Conservation (phyloP, 2,329 filamentous ascomycete genomes). For the Ophiostoma fasciatum region DNA sequence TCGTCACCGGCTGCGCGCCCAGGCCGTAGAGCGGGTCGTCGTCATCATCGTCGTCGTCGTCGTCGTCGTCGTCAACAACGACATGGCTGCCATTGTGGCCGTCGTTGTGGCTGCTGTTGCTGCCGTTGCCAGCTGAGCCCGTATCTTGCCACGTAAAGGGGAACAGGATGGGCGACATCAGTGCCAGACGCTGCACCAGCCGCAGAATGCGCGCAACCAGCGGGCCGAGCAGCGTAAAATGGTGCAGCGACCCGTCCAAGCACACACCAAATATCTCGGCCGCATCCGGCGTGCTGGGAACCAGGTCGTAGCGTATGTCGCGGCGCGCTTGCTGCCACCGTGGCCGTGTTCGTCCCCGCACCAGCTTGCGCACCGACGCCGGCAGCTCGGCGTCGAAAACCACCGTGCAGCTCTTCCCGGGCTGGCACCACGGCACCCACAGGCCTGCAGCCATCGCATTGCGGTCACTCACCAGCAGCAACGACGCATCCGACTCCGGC, state of each 20-base stretch:
- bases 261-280: constrained; percentile 48
- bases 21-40: constrained; percentile 16
- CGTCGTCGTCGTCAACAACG: constrained; percentile 13
- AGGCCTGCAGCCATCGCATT: constrained; percentile 32
- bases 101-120: no score
- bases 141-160: constrained; percentile 35
- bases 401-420: constrained; percentile 26
- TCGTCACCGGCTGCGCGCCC: no score
- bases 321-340: constrained; percentile 28
- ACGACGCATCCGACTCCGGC: constrained; percentile 17
- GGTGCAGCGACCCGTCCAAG: constrained; percentile 54
- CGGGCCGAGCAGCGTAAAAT: constrained; percentile 51
- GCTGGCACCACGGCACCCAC: constrained; percentile 31
- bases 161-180: constrained; percentile 30
- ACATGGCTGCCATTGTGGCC: no score
- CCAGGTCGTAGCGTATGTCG: constrained; percentile 24
- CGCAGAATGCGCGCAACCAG: constrained; percentile 53
- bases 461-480: constrained; percentile 34
- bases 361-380: constrained; percentile 41
- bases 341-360: constrained; percentile 35
- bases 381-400: constrained; percentile 43
- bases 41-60: constrained; percentile 14
- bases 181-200: constrained; percentile 57
- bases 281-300: constrained; percentile 28
- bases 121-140: not conserved